Evolutionary conservation across 257 asterid genomes (phyloP), one percentile per base, ranked within the genome.

Genomic region (Rauvolfia tetraphylla): DNA sequence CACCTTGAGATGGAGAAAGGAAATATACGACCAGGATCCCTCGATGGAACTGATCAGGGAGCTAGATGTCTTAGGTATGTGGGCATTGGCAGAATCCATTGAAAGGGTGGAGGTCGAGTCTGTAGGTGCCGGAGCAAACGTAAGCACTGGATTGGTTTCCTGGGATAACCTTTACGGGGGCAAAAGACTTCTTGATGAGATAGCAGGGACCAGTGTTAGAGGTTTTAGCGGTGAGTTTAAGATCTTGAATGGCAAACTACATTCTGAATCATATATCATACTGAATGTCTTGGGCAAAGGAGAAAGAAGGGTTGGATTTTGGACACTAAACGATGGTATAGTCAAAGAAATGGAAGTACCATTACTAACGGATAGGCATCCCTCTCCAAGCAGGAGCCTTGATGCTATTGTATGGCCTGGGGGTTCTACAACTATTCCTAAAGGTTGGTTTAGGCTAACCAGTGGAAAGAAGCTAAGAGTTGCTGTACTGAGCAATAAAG

Each of bases 41-140:
- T 38, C 70, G 59, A 11, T 70, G 61, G 82, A 76, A 62, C 41
- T 23, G 23, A n/a, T 34, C 20, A 73, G 73, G 79, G 83, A 70
- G 9, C 44, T 83, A 48, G 80, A 74, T 57, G 71, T 71, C 31
- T 73, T 62, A 15, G 88, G 85, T 46, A 46, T 83, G 36, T 82
- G 86, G 88, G 81, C 78, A 44, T 72, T 87, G 15, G 87, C 85
- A 53, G 76, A 80, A 51, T 87, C 87, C 20, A 31, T 75, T 38
- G 81, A 77, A 75, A 82, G 74, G 33, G 33, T 82, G 34, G 70
- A 76, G 25, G 7, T 53, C 8, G 59, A 53, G 59, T 20, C 0
- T 20, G 27, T 20, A 49, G 56, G 15, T 49, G 56, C 4, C 13
- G 22, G 4, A 14, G 22, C 56, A 49, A 49, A 15, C 56, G 22